Evolutionary conservation across 441 rosid species (phyloP), one percentile per base, ranked within the genome.

Genomic region (Euphorbia celastroides): DNA sequence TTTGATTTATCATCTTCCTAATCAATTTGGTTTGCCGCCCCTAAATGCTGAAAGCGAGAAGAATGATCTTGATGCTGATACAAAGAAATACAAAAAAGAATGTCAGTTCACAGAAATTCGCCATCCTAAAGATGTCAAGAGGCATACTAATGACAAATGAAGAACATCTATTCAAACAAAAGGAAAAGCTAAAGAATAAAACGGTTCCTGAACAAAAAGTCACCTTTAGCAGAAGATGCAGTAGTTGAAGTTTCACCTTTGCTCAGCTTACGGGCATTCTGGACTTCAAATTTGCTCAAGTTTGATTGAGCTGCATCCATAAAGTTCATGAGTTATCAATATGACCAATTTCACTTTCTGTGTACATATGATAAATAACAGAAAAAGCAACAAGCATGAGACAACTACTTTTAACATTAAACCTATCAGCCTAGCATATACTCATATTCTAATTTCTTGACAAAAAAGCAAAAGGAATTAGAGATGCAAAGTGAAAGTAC

Each of bases 1-100:
- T 38, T 38, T 9, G 44, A 38, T 38, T 38, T 38, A 38, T 38
- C 44, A 38, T 38, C 44, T 38, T 38, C 69, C 65, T 5, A 46
- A 54, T 79, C 64, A 75, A 17, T 76, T 83, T 54, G 85, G 86
- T 76, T 81, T 86, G 83, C 87, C 77, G 67, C 86, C 87, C 70
- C 85, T 82, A 66, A 86, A 86, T 57, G 88, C 92, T 60, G 92
- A 84, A 66, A 86, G 87, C 57, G 92, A 86, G 80, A 86, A 86
- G 84, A 86, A 86, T 36, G 88, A 86, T 81, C 88, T 82, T 41
- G 91, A 61, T 31, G 78, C 92, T 84, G 84, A 61, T 75, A 80
- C 59, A 76, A 44, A 70, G 38, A 60, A 17, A 64, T 22, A n/a
- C n/a, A 59, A 60, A 38, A 7, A 38, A 38, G 44, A 14, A 38